Base-by-base conservation (phyloP, 2,329 filamentous ascomycete genomes). In the Monosporascus sp. region DNA sequence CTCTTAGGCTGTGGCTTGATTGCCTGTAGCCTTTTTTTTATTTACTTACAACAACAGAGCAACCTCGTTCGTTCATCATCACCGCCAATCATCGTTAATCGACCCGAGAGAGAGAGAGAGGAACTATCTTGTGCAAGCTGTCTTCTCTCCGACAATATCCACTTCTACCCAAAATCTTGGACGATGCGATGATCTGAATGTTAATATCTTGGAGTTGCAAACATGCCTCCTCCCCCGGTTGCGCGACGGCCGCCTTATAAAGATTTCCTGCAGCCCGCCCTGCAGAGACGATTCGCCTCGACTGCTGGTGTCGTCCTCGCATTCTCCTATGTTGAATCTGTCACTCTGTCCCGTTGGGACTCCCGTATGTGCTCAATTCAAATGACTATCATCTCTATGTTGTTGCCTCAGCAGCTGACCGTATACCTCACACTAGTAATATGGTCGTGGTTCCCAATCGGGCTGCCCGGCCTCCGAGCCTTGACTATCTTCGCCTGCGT, bases 381-480 rank as follows among this genome's bases (percentile, higher is more conserved):
- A 6, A 20, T 22, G 24, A n/a, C 25, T 50, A 18, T 38, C 41
- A 22, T 50, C 41, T 18, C 24, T 47, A 5, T 20, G 4, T 31
- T 18, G 8, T n/a, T 17, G 20, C 22, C 43, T 43, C 51, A 15
- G 8, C 46, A 38, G 31, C 31, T n/a, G 20, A 7, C 27, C 27
- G 5, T 41, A 24, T 49, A 45, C 31, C 60, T 57, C 37, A 50
- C 45, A 37, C 61, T 37, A 93, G 89, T 84, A 49, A 74, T 96
- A 56, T 96, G 90, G 91, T 77, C 85, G 62, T 93, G 89, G 88
- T 90, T 96, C 60, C 91, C 91, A 24, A 63, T 96, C 39, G 89
- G 90, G 49, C 78, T 79, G 52, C 83, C 87, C 45, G 90, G 89
- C 54, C 70, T 95, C 52, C 87, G 91, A 61, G 82, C 90, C 6